Percentiles rank a stretch among this genome's conserved stretches.
phyloP scores from a whole-genome alignment of 2,329 filamentous ascomycete genomes.

The Fusarium secorum region DNA sequence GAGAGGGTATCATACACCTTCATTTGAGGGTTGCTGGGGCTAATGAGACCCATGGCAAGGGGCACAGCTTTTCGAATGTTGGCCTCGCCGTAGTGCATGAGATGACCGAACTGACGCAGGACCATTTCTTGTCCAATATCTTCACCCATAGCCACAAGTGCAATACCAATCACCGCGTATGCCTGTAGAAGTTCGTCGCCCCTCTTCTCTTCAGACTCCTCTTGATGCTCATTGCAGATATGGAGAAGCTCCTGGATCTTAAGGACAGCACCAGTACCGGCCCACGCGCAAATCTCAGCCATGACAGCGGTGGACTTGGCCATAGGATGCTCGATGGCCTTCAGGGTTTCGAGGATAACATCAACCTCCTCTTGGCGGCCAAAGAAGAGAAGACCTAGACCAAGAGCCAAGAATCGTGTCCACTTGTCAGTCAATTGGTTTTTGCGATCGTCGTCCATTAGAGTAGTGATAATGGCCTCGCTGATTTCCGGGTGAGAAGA shows the following conservation, averaged over 20 bases:
- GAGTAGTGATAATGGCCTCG: slow-evolving; percentile 88
- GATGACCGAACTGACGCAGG: slow-evolving; percentile 92
- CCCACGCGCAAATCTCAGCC: slow-evolving; percentile 97
- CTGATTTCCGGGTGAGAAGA: slow-evolving; percentile 91
- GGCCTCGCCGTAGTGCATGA: slow-evolving; percentile 98
- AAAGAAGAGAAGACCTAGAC: slow-evolving; percentile 92
- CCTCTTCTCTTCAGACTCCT: slow-evolving; percentile 93
- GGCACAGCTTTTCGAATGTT: slow-evolving; percentile 98
- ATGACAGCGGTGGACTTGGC: slow-evolving; percentile 94
- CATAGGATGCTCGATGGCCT: slow-evolving; percentile 96
- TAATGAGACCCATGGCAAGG: slow-evolving; percentile 94
- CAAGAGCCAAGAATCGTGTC: slow-evolving; percentile 95
- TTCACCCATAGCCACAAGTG: slow-evolving; percentile 96
- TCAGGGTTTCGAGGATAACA: slow-evolving; percentile 94
- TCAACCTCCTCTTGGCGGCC: slow-evolving; percentile 99
- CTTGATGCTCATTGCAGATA: slow-evolving; percentile 97
- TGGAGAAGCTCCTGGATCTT: slow-evolving; percentile 98
- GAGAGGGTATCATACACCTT: slow-evolving; percentile 99
- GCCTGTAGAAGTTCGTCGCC: slow-evolving; percentile 94
- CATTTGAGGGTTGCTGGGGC: slow-evolving; percentile 98
- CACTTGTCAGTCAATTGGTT: slow-evolving; percentile 96
- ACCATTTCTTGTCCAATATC: slow-evolving; percentile 99
- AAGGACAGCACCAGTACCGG: slow-evolving; percentile 93
- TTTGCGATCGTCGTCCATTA: slow-evolving; percentile 92
- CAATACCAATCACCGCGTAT: slow-evolving; percentile 94